Evolutionary conservation across 371 early-diverging fungal species (phyloP).

Genomic region (Dipsacomyces acuminosporus): DNA sequence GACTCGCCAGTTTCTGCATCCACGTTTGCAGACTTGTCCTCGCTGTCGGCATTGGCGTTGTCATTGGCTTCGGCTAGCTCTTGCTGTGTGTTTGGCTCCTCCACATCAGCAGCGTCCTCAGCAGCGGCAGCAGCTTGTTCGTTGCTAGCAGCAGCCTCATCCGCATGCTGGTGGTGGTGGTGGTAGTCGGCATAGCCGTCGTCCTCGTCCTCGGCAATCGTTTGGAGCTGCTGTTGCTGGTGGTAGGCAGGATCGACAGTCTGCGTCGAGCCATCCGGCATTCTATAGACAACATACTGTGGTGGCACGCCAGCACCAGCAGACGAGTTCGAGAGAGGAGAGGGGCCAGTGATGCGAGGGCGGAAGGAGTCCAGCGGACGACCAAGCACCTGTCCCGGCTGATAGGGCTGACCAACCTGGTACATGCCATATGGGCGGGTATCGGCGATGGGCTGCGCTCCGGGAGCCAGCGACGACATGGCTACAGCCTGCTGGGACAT

Average conservation of each 20-base stretch:
- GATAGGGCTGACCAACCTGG: conserved; percentile 42
- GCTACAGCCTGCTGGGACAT: not conserved
- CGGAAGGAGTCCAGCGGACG: conserved; percentile 36
- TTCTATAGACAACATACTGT: conserved; percentile 41
- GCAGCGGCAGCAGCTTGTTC: not conserved
- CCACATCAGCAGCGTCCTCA: not conserved
- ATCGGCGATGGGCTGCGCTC: conserved; percentile 17
- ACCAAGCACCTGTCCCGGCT: conserved; percentile 44
- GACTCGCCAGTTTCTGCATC: not conserved
- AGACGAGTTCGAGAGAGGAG: not conserved
- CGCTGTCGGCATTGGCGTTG: no score
- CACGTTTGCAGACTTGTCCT: no score
- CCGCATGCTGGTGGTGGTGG: not conserved
- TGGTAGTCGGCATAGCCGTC: conserved; percentile 6
- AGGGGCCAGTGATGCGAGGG: conserved; percentile 18
- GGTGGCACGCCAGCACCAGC: conserved; percentile 1
- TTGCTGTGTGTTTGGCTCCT: not conserved
- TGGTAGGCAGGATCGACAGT: conserved; percentile 14
- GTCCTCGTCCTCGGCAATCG: conserved; percentile 44
- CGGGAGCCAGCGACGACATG: not conserved
- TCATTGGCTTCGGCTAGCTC: conserved; percentile 1
- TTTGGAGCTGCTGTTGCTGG: conserved; percentile 31
- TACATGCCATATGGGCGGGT: conserved; percentile 20
- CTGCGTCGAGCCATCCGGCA: conserved; percentile 42
- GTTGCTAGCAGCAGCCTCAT: not conserved